Evolutionary conservation across 2,329 filamentous ascomycete species (phyloP).

Genomic region (Colletotrichum viniferum): DNA sequence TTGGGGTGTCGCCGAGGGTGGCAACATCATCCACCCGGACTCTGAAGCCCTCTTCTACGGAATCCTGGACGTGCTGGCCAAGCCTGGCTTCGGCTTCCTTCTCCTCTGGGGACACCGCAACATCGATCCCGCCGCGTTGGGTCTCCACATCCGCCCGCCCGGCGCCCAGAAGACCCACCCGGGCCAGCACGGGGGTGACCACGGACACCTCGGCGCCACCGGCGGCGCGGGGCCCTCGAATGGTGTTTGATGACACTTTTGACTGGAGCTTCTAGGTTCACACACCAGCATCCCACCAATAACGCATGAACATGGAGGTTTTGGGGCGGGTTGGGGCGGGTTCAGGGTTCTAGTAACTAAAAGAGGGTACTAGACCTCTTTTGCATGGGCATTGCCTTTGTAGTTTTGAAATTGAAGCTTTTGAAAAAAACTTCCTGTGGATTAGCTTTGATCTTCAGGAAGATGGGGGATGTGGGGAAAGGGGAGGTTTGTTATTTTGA

Average conservation of each 20-base stretch:
- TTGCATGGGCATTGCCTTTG: not conserved
- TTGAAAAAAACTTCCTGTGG: not conserved
- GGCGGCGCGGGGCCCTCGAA: not conserved
- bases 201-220: slow-evolving; percentile 3
- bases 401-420: not conserved
- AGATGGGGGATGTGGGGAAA: not conserved
- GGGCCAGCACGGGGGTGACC: slow-evolving; percentile 4
- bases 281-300: not conserved
- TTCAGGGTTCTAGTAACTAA: not conserved
- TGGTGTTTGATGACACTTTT: not conserved
- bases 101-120: slow-evolving; percentile 67
- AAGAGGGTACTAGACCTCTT: not conserved
- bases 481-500: no score
- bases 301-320: not conserved
- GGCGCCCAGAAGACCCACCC: not conserved
- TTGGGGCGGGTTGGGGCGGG: not conserved
- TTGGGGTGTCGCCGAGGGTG: slow-evolving; percentile 68
- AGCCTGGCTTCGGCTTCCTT: slow-evolving; percentile 65
- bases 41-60: slow-evolving; percentile 73
- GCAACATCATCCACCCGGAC: slow-evolving; percentile 69
- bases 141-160: slow-evolving; percentile 44
- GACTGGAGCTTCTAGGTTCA: not conserved
- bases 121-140: slow-evolving; percentile 62
- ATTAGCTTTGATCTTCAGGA: not conserved
- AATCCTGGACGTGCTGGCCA: slow-evolving; percentile 67